Evolutionary conservation across 257 asterid species (phyloP).

Genomic region (Pogostemon cablin): DNA sequence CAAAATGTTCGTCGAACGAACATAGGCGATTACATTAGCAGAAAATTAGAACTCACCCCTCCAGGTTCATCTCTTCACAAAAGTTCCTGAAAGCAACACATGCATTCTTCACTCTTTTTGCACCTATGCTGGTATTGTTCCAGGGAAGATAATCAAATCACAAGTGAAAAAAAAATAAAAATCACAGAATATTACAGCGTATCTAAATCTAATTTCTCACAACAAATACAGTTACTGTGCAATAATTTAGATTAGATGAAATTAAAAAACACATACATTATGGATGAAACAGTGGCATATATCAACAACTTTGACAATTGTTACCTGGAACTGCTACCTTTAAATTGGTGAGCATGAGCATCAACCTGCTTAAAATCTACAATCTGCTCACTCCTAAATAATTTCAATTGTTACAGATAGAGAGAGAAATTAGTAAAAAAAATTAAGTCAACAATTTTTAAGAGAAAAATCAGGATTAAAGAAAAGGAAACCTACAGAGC

Average conservation of each 20-base stretch:
- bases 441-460: background rate
- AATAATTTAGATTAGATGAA: background rate
- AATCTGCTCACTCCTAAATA: conserved; percentile 47
- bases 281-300: conserved; percentile 21
- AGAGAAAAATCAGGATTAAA: background rate
- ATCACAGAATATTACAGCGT: background rate
- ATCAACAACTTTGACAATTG: background rate
- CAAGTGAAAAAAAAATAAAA: background rate
- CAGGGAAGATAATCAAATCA: background rate
- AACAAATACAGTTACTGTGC: conserved; percentile 13
- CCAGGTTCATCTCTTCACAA: conserved; percentile 71
- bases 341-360: conserved; percentile 73
- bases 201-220: conserved; percentile 27
- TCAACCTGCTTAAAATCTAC: conserved; percentile 74
- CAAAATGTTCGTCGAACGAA: background rate
- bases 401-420: background rate
- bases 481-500: conserved; percentile 54
- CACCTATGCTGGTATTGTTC: conserved; percentile 60
- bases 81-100: conserved; percentile 62
- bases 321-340: conserved; percentile 83
- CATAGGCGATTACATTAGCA: background rate
- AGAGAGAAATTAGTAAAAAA: conserved; percentile 19
- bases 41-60: conserved; percentile 56
- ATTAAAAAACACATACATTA: conserved; percentile 9
- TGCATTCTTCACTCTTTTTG: conserved; percentile 62